Conservation (phyloP, 148 eudicot genomes). For the Heliamphora exappendiculata region DNA sequence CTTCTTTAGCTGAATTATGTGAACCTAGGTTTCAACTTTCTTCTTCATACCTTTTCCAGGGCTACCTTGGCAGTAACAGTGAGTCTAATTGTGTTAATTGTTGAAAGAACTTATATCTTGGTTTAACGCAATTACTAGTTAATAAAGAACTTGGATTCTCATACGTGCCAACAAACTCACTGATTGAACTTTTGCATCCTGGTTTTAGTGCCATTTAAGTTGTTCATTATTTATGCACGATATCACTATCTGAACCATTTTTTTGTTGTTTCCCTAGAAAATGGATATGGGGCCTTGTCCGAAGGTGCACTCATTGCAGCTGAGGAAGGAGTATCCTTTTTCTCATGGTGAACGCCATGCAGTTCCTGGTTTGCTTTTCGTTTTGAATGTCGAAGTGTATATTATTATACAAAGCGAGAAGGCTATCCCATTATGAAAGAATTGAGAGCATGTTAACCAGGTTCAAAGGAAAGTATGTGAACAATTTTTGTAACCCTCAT, state of each 20-base stretch:
- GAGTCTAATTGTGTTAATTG: no score
- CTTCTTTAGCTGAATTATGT: no score
- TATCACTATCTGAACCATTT: not conserved
- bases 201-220: not conserved
- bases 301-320: conserved; percentile 87
- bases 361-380: not conserved
- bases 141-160: not conserved
- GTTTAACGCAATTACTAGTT: no score
- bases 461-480: not conserved
- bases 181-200: not conserved
- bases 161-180: not conserved
- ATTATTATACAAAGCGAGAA: not conserved
- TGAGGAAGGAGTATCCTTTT: conserved; percentile 95
- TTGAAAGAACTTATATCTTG: no score
- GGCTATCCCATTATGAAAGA: not conserved
- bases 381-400: not conserved
- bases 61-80: no score
- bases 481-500: not conserved
- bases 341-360: not conserved
- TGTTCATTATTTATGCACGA: not conserved
- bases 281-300: conserved; percentile 99
- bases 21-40: no score
- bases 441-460: not conserved
- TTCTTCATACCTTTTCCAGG: no score
- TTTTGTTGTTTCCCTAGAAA: conserved; percentile 43